Conservation (phyloP, 2,329 filamentous ascomycete genomes). For the Aschersonia sp. region DNA sequence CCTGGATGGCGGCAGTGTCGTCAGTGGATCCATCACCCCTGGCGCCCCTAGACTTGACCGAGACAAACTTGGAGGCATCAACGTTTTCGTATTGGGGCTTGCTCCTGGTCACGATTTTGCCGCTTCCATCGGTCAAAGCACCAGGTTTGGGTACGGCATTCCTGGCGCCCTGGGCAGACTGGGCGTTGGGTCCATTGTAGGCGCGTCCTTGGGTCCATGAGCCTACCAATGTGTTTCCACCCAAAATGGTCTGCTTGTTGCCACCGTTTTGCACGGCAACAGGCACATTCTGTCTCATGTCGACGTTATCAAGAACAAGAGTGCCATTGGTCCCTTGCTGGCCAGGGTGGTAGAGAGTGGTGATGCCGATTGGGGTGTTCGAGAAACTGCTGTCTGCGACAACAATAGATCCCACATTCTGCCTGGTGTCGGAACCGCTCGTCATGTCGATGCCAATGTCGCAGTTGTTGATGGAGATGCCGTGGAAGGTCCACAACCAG, state of each 20-base stretch:
- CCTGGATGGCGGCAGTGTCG: conserved; percentile 75
- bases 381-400: conserved; percentile 68
- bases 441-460: conserved; percentile 69
- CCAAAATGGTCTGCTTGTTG: conserved; percentile 46
- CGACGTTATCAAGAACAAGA: conserved; percentile 77
- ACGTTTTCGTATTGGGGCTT: conserved; percentile 78
- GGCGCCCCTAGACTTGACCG: conserved; percentile 69
- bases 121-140: conserved; percentile 46
- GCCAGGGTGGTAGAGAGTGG: conserved; percentile 53
- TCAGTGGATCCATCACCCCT: conserved; percentile 79
- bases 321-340: conserved; percentile 61
- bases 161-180: conserved; percentile 45
- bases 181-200: conserved; percentile 38
- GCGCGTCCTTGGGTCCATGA: conserved; percentile 71
- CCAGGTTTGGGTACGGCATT: conserved; percentile 45
- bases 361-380: conserved; percentile 56
- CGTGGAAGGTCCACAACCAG: conserved; percentile 76
- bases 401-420: conserved; percentile 75
- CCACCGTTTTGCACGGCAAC: conserved; percentile 48
- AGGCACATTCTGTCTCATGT: conserved; percentile 55
- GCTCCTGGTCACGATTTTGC: conserved; percentile 65
- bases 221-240: conserved; percentile 52
- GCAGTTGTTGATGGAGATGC: conserved; percentile 58
- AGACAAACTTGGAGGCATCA: conserved; percentile 57
- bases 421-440: conserved; percentile 34